A percentile compares a stretch with the other conserved stretches of the same genome.
Evolutionary conservation across 2,329 filamentous ascomycete species (phyloP).

Genomic region (Zopfia rhizophila): DNA sequence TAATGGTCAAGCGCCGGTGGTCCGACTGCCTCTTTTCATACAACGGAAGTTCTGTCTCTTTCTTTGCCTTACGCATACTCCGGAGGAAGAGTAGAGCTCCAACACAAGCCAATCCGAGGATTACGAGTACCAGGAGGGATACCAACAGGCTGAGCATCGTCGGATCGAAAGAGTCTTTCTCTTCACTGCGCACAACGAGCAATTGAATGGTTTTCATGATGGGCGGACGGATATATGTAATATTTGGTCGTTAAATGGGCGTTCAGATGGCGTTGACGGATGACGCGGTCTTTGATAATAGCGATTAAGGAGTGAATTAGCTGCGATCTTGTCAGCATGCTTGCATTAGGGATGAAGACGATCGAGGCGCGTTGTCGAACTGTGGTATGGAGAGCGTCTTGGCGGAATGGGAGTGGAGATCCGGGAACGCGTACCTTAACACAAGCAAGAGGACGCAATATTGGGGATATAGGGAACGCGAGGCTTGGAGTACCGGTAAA

Average conservation of each 20-base stretch:
- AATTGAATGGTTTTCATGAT: slow-evolving; percentile 59
- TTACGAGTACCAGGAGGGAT: slow-evolving; percentile 78
- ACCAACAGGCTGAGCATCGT: slow-evolving; percentile 82
- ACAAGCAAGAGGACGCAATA: slow-evolving; percentile 17
- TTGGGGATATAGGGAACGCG: slow-evolving; percentile 20
- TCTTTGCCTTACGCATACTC: slow-evolving; percentile 65
- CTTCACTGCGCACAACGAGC: slow-evolving; percentile 60
- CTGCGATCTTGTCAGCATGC: slow-evolving; percentile 35
- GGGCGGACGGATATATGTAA: slow-evolving; percentile 12
- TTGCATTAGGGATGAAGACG: slow-evolving; percentile 12
- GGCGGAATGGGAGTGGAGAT: slow-evolving; percentile 23
- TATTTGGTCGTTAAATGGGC: slow-evolving; percentile 1
- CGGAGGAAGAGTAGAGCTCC: slow-evolving; percentile 78
- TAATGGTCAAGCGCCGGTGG: slow-evolving; percentile 69
- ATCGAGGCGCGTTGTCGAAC: background rate
- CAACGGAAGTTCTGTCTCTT: slow-evolving; percentile 69
- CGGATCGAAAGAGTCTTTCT: slow-evolving; percentile 63
- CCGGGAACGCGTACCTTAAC: slow-evolving; percentile 41
- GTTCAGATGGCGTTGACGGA: no score
- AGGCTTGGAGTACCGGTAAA: slow-evolving; percentile 39
- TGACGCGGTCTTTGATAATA: no score
- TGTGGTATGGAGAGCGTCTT: slow-evolving; percentile 20
- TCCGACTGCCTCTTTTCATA: slow-evolving; percentile 70
- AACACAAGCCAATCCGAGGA: slow-evolving; percentile 75
- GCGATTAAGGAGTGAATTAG: slow-evolving; percentile 40